phyloP scores from a whole-genome alignment of 2,329 filamentous ascomycete genomes.

The Ceratocystis huliohia region DNA sequence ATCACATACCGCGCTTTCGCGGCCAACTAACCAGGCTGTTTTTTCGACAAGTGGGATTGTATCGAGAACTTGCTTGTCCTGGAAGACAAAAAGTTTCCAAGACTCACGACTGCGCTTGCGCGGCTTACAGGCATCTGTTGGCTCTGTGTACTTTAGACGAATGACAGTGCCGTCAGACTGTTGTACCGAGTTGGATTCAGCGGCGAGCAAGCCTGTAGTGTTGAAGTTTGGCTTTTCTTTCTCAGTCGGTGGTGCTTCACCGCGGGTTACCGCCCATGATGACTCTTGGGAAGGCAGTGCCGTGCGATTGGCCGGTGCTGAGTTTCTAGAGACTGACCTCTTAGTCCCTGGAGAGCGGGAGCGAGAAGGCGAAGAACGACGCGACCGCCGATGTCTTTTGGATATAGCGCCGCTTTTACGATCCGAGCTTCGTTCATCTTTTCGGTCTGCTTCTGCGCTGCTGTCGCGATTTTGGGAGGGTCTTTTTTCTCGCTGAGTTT shows the following conservation, averaged over 20 bases:
- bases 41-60: conserved; percentile 63
- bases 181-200: conserved; percentile 66
- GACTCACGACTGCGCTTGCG: conserved; percentile 48
- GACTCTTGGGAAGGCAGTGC: conserved; percentile 49
- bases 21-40: conserved; percentile 83
- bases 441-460: not conserved
- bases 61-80: conserved; percentile 65
- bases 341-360: not conserved
- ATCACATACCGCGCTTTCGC: conserved; percentile 70
- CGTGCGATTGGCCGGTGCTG: conserved; percentile 23
- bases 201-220: conserved; percentile 68
- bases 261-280: conserved; percentile 45
- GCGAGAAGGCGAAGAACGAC: not conserved
- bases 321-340: not conserved
- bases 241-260: conserved; percentile 35
- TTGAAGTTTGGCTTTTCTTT: conserved; percentile 85
- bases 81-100: conserved; percentile 93
- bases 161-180: conserved; percentile 62
- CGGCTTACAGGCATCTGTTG: conserved; percentile 80
- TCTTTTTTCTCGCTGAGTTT: not conserved
- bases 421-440: not conserved
- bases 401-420: not conserved
- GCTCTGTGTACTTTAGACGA: conserved; percentile 91
- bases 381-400: not conserved
- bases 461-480: not conserved